phyloP scores from a whole-genome alignment of 306 rosid genomes.

The Dicorynia guianensis region DNA sequence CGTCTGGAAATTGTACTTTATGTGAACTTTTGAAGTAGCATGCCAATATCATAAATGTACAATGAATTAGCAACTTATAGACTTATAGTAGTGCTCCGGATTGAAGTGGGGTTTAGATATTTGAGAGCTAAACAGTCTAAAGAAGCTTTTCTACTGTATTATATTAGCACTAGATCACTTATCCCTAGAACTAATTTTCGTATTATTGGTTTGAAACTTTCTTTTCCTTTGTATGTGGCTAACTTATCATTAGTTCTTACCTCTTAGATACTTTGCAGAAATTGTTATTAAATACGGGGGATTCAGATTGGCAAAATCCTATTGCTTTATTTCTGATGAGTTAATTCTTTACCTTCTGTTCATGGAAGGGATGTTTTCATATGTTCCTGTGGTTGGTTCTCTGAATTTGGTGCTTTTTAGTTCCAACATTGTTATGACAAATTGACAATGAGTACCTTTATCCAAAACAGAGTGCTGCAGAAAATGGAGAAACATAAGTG shows the following conservation, averaged over 20 bases:
- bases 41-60: neutral
- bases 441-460: constrained; percentile 1
- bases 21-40: neutral
- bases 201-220: too few species aligned
- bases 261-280: too few species aligned
- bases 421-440: neutral
- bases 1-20: neutral
- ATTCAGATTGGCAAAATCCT: too few species aligned
- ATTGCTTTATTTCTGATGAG: too few species aligned
- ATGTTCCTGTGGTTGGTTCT: neutral
- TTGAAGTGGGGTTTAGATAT: neutral
- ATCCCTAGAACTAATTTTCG: neutral
- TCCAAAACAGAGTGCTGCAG: neutral
- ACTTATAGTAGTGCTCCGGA: neutral
- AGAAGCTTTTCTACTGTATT: neutral
- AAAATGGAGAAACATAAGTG: neutral
- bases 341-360: too few species aligned
- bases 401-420: constrained; percentile 23
- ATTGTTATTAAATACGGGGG: too few species aligned
- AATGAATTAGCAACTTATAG: neutral
- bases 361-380: neutral
- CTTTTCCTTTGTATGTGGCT: too few species aligned
- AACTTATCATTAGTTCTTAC: too few species aligned
- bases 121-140: neutral
- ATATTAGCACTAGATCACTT: neutral